Evolutionary conservation across 805 yeast genomes (phyloP).

Genomic region (Maudiozyma serrabonitensis): DNA sequence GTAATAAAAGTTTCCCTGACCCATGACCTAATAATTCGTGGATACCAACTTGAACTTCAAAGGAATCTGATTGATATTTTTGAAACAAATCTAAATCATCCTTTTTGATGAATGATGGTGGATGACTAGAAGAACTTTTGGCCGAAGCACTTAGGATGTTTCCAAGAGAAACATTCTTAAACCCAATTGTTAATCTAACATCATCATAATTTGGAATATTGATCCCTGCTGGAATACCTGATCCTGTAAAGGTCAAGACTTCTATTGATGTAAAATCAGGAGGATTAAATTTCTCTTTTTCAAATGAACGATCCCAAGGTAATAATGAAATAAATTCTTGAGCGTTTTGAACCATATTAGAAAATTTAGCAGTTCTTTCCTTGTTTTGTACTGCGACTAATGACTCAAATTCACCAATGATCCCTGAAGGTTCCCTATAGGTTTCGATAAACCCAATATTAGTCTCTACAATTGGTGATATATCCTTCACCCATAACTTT

Average conservation of each 20-base stretch:
- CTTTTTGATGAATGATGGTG: slow-evolving; percentile 54
- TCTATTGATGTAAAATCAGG: slow-evolving; percentile 90
- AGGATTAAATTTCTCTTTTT: slow-evolving; percentile 78
- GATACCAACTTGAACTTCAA: slow-evolving; percentile 89
- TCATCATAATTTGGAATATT: slow-evolving; percentile 90
- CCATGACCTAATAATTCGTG: slow-evolving; percentile 91
- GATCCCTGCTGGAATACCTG: slow-evolving; percentile 89
- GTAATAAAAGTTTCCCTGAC: slow-evolving; percentile 67
- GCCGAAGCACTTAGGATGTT: slow-evolving; percentile 73
- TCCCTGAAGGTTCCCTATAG: slow-evolving; percentile 85
- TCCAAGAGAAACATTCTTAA: slow-evolving; percentile 83
- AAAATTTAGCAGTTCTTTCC: slow-evolving; percentile 75
- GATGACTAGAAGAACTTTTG: slow-evolving; percentile 39
- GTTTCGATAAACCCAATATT: slow-evolving; percentile 90
- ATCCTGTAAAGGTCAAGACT: slow-evolving; percentile 80
- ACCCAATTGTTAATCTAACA: slow-evolving; percentile 72
- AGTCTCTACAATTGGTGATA: slow-evolving; percentile 68
- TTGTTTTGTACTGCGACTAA: slow-evolving; percentile 83
- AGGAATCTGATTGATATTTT: slow-evolving; percentile 69
- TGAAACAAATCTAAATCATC: slow-evolving; percentile 48
- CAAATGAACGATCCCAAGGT: slow-evolving; percentile 72
- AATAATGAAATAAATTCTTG: slow-evolving; percentile 50
- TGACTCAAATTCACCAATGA: slow-evolving; percentile 91
- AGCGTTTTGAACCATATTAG: slow-evolving; percentile 58
- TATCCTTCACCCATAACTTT: slow-evolving; percentile 78